These are phyloP conservation scores for Zizania palustris DNA, from an alignment of 202 grass and related monocot species.

Conservation along the genomic window DNA sequence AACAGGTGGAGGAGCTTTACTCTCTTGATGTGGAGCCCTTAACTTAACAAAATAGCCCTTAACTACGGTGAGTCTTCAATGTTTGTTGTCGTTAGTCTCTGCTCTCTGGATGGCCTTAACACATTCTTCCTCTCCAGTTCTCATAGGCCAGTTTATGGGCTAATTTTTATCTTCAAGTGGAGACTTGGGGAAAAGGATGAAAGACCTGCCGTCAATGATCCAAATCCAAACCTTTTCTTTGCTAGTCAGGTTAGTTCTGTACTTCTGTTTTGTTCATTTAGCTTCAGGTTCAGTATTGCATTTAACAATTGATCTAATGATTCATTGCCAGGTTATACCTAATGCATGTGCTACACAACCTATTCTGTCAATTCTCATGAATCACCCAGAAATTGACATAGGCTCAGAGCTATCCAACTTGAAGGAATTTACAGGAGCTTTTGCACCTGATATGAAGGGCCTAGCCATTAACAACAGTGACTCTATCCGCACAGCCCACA, in stretches of 20 bases:
- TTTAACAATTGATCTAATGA: slow-evolving; percentile 24
- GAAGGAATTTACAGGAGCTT: slow-evolving; percentile 91
- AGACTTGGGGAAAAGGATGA: slow-evolving; percentile 85
- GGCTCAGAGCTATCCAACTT: slow-evolving; percentile 78
- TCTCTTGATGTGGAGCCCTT: slow-evolving; percentile 86
- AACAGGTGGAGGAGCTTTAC: slow-evolving; percentile 94
- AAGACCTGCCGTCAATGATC: slow-evolving; percentile 64
- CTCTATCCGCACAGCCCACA: slow-evolving; percentile 83
- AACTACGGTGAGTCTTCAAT: slow-evolving; percentile 54
- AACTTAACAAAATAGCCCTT: too few species aligned
- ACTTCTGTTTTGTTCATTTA: slow-evolving; percentile 18
- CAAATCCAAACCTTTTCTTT: slow-evolving; percentile 90
- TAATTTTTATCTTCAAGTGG: slow-evolving; percentile 98
- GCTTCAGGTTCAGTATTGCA: slow-evolving; percentile 17
- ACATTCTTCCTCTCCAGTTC: slow-evolving; percentile 10
- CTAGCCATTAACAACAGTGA: slow-evolving; percentile 93
- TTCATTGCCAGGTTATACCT: slow-evolving; percentile 75
- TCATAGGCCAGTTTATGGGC: slow-evolving; percentile 84
- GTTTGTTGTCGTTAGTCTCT: slow-evolving; percentile 20
- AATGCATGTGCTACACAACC: slow-evolving; percentile 99
- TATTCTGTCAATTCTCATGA: slow-evolving; percentile 95
- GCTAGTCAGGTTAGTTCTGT: slow-evolving; percentile 72
- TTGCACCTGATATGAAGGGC: slow-evolving; percentile 88
- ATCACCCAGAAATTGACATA: slow-evolving; percentile 82
- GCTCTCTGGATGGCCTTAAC: slow-evolving; percentile 20